Evolutionary conservation across 495 filamentous ascomycete species (phyloP).

Genomic region (Penicillium soppii): DNA sequence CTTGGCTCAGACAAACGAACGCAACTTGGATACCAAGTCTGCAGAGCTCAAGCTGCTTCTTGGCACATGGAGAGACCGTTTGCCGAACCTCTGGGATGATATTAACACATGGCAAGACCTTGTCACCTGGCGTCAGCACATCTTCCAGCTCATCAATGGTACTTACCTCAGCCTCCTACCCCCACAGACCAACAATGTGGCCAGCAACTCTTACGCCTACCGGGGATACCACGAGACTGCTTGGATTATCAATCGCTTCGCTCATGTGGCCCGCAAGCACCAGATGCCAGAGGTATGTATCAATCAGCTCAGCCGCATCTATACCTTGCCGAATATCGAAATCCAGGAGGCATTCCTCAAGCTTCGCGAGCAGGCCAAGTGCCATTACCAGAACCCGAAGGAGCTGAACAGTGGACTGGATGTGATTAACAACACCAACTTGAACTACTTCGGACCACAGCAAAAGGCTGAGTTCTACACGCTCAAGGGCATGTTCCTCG

Average conservation of each 20-base stretch:
- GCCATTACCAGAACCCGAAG: slow-evolving; percentile 91
- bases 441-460: slow-evolving; percentile 92
- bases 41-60: slow-evolving; percentile 93
- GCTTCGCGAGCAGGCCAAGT: slow-evolving; percentile 93
- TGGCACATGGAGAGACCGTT: slow-evolving; percentile 89
- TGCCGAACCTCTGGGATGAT: slow-evolving; percentile 98
- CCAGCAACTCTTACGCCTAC: slow-evolving; percentile 89
- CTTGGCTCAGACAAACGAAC: slow-evolving; percentile 75
- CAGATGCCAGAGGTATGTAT: slow-evolving; percentile 97
- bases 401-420: slow-evolving; percentile 92
- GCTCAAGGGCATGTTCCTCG: slow-evolving; percentile 98
- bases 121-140: slow-evolving; percentile 98
- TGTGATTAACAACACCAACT: slow-evolving; percentile 99
- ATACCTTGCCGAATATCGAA: slow-evolving; percentile 98
- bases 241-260: slow-evolving; percentile 99
- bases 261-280: slow-evolving; percentile 96
- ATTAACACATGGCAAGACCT: slow-evolving; percentile 99
- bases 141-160: slow-evolving; percentile 94
- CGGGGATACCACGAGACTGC: slow-evolving; percentile 97
- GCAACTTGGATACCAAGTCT: slow-evolving; percentile 90
- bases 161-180: slow-evolving; percentile 88
- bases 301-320: slow-evolving; percentile 92
- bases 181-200: slow-evolving; percentile 71
- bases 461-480: slow-evolving; percentile 99
- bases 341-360: slow-evolving; percentile 99